A percentile compares a stretch with the other conserved stretches of the same genome.
Evolutionary conservation across 768 basidiomycete genomes (phyloP).

Genomic region (Podaxis sp.): DNA sequence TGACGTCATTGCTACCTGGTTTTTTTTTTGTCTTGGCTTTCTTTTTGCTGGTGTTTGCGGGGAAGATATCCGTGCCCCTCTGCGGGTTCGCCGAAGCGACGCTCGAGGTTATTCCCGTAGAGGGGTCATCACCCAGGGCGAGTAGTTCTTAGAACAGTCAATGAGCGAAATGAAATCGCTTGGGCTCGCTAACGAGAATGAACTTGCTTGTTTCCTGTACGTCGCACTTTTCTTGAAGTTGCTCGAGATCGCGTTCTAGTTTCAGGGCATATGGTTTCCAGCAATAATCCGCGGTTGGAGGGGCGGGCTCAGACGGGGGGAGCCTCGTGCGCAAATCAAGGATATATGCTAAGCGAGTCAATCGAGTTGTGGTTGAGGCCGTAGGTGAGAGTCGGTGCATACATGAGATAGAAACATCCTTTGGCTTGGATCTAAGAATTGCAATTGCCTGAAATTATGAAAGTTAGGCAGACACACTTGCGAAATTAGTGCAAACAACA

Average conservation of each 20-base stretch:
- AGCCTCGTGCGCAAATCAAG: constrained; percentile 36
- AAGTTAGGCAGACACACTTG: not conserved
- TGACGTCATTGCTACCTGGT: constrained; percentile 9
- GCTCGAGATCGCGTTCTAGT: constrained; percentile 34
- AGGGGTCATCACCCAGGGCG: not conserved
- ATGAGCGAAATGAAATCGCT: not conserved
- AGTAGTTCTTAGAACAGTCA: not conserved
- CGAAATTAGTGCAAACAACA: constrained; percentile 13
- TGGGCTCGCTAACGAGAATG: not conserved
- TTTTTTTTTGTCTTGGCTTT: constrained; percentile 6
- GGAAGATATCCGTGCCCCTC: not conserved
- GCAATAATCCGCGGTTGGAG: constrained; percentile 18
- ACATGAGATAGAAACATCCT: constrained; percentile 37
- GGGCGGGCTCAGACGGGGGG: constrained; percentile 18
- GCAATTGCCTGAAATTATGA: constrained; percentile 34
- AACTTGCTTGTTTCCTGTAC: constrained; percentile 1
- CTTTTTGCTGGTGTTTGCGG: not conserved
- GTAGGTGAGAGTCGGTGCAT: constrained; percentile 10
- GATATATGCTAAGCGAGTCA: constrained; percentile 34
- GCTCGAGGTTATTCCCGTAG: not conserved
- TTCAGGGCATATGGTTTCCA: constrained; percentile 40
- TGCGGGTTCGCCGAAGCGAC: not conserved
- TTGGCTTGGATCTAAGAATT: constrained; percentile 41
- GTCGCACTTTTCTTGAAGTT: constrained; percentile 36
- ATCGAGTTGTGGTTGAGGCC: not conserved